A percentile compares a stretch with the other conserved stretches of the same genome.
phyloP scores from a whole-genome alignment of 1,139 yeast genomes.

The Candida glucosophila region DNA sequence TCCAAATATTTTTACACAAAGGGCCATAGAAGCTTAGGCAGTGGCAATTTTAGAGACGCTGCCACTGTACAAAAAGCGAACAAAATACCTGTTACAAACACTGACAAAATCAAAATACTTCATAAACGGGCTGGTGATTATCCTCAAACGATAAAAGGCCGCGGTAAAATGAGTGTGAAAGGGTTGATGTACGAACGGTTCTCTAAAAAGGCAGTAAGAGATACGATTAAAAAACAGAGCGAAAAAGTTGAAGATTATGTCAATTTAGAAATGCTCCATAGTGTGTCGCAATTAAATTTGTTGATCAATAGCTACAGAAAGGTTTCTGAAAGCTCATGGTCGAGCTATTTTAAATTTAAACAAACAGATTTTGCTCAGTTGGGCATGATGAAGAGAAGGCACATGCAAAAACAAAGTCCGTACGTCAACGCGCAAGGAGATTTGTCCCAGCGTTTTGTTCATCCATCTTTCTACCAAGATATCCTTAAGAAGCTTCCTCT shows the following conservation, averaged over 20 bases:
- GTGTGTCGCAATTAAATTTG: constrained; percentile 33
- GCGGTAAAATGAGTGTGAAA: constrained; percentile 23
- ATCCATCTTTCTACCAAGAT: constrained; percentile 27
- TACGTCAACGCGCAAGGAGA: constrained; percentile 1
- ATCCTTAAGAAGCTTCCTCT: constrained; percentile 25
- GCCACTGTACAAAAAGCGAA: constrained; percentile 34
- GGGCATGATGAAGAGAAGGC: constrained; percentile 3
- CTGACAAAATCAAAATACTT: constrained; percentile 9
- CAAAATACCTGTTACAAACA: constrained; percentile 15
- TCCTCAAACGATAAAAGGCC: constrained; percentile 9
- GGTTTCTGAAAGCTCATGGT: constrained; percentile 34
- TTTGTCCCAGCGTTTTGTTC: constrained; percentile 17
- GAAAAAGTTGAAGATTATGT: constrained; percentile 27
- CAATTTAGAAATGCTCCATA: constrained; percentile 39
- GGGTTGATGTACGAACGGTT: constrained; percentile 32
- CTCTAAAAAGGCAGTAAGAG: constrained; percentile 23
- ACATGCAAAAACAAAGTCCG: constrained; percentile 1
- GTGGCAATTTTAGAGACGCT: constrained; percentile 41
- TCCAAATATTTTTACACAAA: constrained; percentile 34
- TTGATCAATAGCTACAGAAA: constrained; percentile 34
- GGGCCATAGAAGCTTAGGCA: constrained; percentile 38
- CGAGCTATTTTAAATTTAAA: constrained; percentile 30
- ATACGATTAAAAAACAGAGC: constrained; percentile 21
- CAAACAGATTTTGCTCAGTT: constrained; percentile 32
- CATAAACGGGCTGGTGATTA: constrained; percentile 11